A percentile compares a stretch with the other conserved stretches of the same genome.
These are phyloP conservation scores for Emericellopsis cladophorae DNA, from an alignment of 2,329 filamentous ascomycete genomes.

Conservation along the genomic window DNA sequence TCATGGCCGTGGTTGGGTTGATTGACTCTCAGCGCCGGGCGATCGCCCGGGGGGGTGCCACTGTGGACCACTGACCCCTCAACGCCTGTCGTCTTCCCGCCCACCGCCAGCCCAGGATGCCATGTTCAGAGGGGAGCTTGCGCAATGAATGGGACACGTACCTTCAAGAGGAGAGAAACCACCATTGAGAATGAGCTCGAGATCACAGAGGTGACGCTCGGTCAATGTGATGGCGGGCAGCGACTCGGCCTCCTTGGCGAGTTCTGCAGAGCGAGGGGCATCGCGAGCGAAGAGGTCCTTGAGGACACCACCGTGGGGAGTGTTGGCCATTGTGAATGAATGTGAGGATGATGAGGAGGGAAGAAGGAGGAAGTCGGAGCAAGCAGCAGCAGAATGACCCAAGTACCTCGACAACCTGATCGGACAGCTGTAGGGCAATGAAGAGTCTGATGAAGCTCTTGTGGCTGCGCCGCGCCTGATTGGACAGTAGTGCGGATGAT, in stretches of 20 bases:
- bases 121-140: neutral
- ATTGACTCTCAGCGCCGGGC: conserved; percentile 5
- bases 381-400: neutral
- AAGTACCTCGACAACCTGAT: neutral
- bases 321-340: conserved; percentile 44
- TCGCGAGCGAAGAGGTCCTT: conserved; percentile 97
- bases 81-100: neutral
- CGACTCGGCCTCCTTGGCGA: conserved; percentile 71
- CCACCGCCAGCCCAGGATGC: conserved; percentile 1
- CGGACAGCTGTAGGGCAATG: neutral
- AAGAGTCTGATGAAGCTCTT: neutral
- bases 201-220: conserved; percentile 93
- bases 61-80: conserved; percentile 4
- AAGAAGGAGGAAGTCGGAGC: neutral
- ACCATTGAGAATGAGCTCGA: conserved; percentile 93
- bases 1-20: neutral
- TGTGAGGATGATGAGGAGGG: neutral
- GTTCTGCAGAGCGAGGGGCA: conserved; percentile 66
- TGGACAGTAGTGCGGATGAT: neutral
- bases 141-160: conserved; percentile 27
- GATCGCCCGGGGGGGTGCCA: conserved; percentile 5
- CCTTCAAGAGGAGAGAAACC: conserved; percentile 97
- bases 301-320: conserved; percentile 82
- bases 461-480: neutral
- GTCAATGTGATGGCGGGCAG: conserved; percentile 75